phyloP scores from a whole-genome alignment of 208 protist species.

The Trichomonas gallinae region DNA sequence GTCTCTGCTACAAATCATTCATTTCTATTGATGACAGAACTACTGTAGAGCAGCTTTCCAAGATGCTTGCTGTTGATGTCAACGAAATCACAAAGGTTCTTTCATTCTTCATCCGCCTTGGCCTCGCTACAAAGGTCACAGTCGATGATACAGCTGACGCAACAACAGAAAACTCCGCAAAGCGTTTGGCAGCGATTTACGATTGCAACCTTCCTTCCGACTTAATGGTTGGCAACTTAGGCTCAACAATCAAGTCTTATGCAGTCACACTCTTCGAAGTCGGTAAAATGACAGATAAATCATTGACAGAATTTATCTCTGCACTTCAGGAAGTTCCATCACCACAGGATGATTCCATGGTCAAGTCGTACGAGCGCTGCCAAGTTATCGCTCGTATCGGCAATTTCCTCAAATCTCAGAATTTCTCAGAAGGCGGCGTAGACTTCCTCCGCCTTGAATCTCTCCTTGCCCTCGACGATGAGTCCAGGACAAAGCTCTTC shows the following conservation, averaged over 20 bases:
- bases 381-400: background rate
- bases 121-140: background rate
- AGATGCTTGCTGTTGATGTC: constrained; percentile 15
- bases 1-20: constrained; percentile 14
- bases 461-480: background rate
- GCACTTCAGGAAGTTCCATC: background rate
- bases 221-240: background rate
- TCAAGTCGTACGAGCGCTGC: background rate
- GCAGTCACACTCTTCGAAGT: background rate
- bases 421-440: background rate
- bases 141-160: background rate
- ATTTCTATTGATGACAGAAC: constrained; percentile 16
- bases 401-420: background rate
- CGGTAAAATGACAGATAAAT: background rate
- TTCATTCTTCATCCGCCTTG: background rate
- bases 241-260: background rate
- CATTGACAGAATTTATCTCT: background rate
- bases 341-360: background rate
- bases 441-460: background rate
- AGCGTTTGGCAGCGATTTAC: background rate
- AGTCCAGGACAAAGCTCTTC: background rate
- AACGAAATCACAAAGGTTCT: background rate
- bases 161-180: background rate
- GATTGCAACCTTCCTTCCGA: background rate
- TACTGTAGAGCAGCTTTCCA: background rate